Percentiles rank a stretch among this genome's conserved stretches.
Evolutionary conservation across 768 basidiomycete genomes (phyloP).

Genomic region (Austroboletus eburneus): DNA sequence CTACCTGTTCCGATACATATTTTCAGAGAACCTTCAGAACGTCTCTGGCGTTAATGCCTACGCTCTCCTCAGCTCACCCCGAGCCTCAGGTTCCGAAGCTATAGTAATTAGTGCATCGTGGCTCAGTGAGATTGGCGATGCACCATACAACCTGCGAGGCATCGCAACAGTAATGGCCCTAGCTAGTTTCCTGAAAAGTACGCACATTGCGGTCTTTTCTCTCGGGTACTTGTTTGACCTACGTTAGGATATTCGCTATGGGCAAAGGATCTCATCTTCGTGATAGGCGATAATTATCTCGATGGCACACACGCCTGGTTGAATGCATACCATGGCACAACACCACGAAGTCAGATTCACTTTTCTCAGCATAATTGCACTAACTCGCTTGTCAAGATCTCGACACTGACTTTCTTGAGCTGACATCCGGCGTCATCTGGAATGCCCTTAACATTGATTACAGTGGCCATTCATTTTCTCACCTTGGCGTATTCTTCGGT

Average conservation of each 20-base stretch:
- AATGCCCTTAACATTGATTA: conserved; percentile 93
- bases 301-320: conserved; percentile 96
- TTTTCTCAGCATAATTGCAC: not conserved
- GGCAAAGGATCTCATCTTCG: conserved; percentile 91
- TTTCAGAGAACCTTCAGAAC: no score
- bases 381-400: conserved; percentile 46
- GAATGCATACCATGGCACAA: conserved; percentile 69
- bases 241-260: conserved; percentile 76
- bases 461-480: conserved; percentile 94
- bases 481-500: conserved; percentile 95
- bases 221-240: conserved; percentile 4
- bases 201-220: conserved; percentile 13
- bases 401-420: conserved; percentile 52
- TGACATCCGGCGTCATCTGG: conserved; percentile 90
- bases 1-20: not conserved
- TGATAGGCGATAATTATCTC: conserved; percentile 83
- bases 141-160: conserved; percentile 76
- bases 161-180: conserved; percentile 80
- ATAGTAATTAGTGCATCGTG: conserved; percentile 91
- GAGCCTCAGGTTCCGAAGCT: conserved; percentile 90
- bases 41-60: conserved; percentile 76
- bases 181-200: conserved; percentile 82
- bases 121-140: conserved; percentile 60
- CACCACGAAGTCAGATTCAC: conserved; percentile 57
- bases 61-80: conserved; percentile 75